phyloP scores from a whole-genome alignment of 305 asterid species.

The Fraxinus sp. region DNA sequence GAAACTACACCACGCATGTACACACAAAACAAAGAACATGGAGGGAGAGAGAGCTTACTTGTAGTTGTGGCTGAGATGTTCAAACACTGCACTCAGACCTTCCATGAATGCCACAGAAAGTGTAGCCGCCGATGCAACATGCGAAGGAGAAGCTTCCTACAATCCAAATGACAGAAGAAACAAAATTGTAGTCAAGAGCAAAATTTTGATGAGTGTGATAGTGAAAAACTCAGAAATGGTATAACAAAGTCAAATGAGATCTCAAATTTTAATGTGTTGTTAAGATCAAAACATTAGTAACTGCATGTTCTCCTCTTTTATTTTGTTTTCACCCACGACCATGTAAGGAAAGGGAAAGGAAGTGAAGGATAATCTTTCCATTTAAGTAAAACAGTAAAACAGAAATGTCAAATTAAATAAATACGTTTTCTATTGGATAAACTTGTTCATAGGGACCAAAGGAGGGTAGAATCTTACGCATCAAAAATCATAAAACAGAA shows the following conservation, averaged over 20 bases:
- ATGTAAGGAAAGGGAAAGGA: background rate
- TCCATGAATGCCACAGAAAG: conserved; percentile 96
- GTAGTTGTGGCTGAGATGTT: conserved; percentile 67
- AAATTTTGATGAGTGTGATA: background rate
- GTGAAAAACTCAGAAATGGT: background rate
- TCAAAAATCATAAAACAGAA: background rate
- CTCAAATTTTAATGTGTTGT: background rate
- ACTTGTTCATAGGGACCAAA: background rate
- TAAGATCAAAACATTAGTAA: background rate
- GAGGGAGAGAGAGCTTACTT: conserved; percentile 45
- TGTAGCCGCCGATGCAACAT: conserved; percentile 94
- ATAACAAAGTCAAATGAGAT: background rate
- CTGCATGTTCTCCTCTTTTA: background rate
- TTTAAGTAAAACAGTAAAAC: background rate
- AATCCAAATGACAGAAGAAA: conserved; percentile 3
- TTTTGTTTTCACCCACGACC: conserved; percentile 4
- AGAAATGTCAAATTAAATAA: background rate
- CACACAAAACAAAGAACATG: background rate
- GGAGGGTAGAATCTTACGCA: background rate
- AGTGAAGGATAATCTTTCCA: background rate
- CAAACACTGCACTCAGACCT: conserved; percentile 70
- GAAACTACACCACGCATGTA: background rate
- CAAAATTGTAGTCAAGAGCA: background rate
- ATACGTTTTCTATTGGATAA: background rate
- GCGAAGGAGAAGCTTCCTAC: conserved; percentile 85